Percentiles rank a stretch among this genome's conserved stretches.
phyloP scores from a whole-genome alignment of 2,329 filamentous ascomycete genomes.

The Sporothrix curviconia region DNA sequence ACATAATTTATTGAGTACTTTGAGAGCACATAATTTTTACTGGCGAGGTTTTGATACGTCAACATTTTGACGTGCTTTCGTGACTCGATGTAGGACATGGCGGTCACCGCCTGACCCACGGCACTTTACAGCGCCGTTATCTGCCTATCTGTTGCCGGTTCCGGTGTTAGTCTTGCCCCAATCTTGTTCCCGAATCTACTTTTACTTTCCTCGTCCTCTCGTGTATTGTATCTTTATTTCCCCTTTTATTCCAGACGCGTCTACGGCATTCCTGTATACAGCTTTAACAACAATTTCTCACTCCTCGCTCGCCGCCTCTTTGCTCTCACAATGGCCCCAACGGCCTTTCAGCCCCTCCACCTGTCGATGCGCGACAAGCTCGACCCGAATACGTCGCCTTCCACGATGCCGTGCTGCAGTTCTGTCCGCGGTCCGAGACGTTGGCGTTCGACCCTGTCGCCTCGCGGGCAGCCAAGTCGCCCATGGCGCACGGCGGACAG shows the following conservation, averaged over 20 bases:
- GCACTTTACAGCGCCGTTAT: too few species aligned
- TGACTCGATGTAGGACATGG: too few species aligned
- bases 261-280: too few species aligned
- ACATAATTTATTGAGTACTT: background rate
- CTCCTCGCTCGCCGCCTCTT: too few species aligned
- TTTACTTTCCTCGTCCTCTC: background rate
- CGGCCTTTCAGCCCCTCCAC: slow-evolving; percentile 28
- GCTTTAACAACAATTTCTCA: too few species aligned
- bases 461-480: slow-evolving; percentile 2
- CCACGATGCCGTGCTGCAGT: slow-evolving; percentile 32
- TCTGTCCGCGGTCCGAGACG: slow-evolving; percentile 28
- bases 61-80: too few species aligned
- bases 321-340: slow-evolving; percentile 4
- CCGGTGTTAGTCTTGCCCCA: background rate
- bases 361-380: slow-evolving; percentile 26
- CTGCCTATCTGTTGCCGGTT: slow-evolving; percentile 4
- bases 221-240: background rate
- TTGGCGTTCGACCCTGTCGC: background rate
- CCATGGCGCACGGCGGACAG: slow-evolving; percentile 11
- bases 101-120: too few species aligned
- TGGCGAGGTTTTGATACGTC: too few species aligned
- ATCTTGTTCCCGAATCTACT: background rate
- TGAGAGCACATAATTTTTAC: too few species aligned
- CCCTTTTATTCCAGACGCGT: too few species aligned
- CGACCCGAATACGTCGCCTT: slow-evolving; percentile 33